phyloP scores from a whole-genome alignment of 768 basidiomycete species.

The Lenzites betulinus region DNA sequence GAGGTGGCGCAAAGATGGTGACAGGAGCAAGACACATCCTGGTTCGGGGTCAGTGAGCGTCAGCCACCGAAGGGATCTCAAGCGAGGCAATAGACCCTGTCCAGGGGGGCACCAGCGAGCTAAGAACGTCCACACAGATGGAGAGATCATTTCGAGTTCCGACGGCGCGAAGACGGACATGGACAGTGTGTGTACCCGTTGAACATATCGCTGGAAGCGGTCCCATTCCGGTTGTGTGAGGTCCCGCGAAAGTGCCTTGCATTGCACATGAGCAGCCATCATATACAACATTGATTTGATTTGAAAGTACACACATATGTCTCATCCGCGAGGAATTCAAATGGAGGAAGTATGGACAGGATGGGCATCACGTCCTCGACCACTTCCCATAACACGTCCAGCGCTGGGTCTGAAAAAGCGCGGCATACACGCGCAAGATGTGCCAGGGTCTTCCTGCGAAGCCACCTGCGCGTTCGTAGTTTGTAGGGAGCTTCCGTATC shows the following conservation, averaged over 20 bases:
- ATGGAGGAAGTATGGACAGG: neutral
- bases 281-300: no score
- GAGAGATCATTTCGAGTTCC: neutral
- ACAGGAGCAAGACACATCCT: neutral
- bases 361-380: neutral
- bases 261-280: neutral
- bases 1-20: neutral
- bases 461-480: neutral
- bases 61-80: neutral
- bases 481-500: neutral
- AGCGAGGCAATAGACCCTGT: neutral
- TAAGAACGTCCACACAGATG: neutral
- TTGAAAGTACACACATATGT: neutral
- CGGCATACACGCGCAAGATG: neutral
- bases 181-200: neutral
- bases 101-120: neutral
- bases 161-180: neutral
- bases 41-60: neutral
- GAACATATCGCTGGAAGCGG: neutral
- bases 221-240: neutral
- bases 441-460: neutral
- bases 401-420: neutral
- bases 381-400: neutral
- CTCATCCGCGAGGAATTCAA: neutral
- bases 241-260: neutral